Conservation (phyloP, 2,329 filamentous ascomycete species). For the Fusarium caatingaense region DNA sequence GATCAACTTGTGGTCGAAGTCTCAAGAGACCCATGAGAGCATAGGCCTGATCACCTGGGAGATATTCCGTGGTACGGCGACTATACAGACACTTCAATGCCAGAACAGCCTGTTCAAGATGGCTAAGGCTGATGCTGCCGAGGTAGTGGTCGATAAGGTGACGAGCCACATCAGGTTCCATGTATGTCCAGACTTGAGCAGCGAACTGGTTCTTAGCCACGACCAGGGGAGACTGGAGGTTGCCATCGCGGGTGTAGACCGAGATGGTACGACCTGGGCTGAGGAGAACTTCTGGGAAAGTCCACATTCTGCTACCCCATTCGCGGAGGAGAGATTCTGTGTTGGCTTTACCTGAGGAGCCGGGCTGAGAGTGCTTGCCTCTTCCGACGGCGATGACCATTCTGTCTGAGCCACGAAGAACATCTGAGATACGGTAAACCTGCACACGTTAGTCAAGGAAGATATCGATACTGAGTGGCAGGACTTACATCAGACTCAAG, state of each 20-base stretch:
- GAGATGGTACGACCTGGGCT: constrained; percentile 40
- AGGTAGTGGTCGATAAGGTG: constrained; percentile 52
- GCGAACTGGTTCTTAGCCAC: constrained; percentile 51
- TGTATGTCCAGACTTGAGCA: constrained; percentile 46
- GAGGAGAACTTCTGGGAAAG: constrained; percentile 46
- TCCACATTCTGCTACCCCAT: constrained; percentile 48
- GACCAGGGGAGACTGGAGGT: constrained; percentile 31
- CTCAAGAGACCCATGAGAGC: constrained; percentile 53
- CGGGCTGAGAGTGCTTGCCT: constrained; percentile 24
- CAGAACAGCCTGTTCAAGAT: constrained; percentile 49
- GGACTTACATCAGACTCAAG: constrained; percentile 42
- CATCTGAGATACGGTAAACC: constrained; percentile 45
- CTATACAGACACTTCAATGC: constrained; percentile 49
- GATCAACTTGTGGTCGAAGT: constrained; percentile 48
- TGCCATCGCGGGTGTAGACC: constrained; percentile 43
- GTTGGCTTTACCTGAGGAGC: constrained; percentile 25
- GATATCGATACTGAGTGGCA: too few species aligned
- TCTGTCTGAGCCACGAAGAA: constrained; percentile 41
- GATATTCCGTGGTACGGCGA: constrained; percentile 40
- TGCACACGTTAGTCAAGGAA: constrained; percentile 12
- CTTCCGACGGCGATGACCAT: constrained; percentile 44
- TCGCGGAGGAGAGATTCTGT: constrained; percentile 43
- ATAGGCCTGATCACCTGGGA: constrained; percentile 51
- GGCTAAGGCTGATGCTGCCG: constrained; percentile 48
- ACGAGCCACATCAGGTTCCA: constrained; percentile 45